Conservation (phyloP, 1,284 basidiomycete genomes). For the Apiotrichum montevideense region DNA sequence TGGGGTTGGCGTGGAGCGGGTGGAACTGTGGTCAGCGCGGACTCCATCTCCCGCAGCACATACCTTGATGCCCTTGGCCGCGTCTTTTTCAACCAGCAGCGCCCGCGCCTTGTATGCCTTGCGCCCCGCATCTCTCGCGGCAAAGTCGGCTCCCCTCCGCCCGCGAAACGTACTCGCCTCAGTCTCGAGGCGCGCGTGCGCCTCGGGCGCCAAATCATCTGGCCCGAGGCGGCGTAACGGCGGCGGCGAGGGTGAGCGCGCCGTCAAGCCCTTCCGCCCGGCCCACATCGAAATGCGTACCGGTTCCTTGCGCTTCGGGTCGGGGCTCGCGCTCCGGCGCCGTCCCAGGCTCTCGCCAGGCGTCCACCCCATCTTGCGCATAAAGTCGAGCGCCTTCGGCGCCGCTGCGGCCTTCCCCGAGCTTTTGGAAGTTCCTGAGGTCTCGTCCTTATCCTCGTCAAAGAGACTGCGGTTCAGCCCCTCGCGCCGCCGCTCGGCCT, state of each 20-base stretch:
- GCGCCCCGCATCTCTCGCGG: conserved; percentile 29
- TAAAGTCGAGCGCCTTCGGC: conserved; percentile 41
- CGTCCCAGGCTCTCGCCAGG: conserved; percentile 42
- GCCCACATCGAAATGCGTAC: conserved; percentile 44
- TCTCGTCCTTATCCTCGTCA: conserved; percentile 11
- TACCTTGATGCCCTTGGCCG: conserved; percentile 35
- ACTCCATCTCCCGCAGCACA: conserved; percentile 1
- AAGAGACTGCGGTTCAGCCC: conserved; percentile 39
- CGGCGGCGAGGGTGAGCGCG: conserved; percentile 35
- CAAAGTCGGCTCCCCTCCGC: conserved; percentile 27
- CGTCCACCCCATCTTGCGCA: conserved; percentile 49
- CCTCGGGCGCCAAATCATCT: conserved; percentile 25
- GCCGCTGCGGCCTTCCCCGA: conserved; percentile 6
- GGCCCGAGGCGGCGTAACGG: conserved; percentile 25
- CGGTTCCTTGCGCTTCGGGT: conserved; percentile 31
- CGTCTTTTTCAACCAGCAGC: conserved; percentile 32
- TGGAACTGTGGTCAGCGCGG: conserved; percentile 29
- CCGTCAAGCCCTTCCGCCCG: conserved; percentile 33
- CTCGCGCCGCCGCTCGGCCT: conserved; percentile 31
- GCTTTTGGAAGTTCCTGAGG: not conserved
- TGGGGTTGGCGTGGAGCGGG: conserved; percentile 40
- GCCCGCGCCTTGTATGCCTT: conserved; percentile 36
- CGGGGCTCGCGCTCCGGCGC: conserved; percentile 16
- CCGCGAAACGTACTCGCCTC: conserved; percentile 38
- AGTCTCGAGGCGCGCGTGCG: conserved; percentile 25